Percentiles rank a stretch among this genome's conserved stretches.
Evolutionary conservation across 306 rosid species (phyloP).

Genomic region (Ormosia emarginata): DNA sequence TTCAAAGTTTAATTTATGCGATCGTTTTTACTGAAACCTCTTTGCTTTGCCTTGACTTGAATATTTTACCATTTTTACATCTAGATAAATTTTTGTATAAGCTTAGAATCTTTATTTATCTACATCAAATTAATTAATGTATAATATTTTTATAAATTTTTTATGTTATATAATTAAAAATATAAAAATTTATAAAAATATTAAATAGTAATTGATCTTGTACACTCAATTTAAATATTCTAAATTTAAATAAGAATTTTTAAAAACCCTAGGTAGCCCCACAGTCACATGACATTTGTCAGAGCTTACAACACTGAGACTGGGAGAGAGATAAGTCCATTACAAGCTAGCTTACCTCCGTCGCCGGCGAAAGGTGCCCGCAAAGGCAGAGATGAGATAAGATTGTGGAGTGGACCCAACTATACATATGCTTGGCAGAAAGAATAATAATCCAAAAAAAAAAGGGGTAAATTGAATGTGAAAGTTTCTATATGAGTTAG

Average conservation of each 20-base stretch:
- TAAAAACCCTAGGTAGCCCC: no score
- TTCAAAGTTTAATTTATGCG: not conserved
- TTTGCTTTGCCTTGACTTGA: conserved; percentile 16
- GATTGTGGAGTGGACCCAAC: conserved; percentile 31
- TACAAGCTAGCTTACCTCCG: not conserved
- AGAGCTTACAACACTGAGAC: conserved; percentile 24
- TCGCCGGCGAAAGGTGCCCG: conserved; percentile 24
- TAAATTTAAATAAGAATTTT: no score
- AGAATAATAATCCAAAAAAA: not conserved
- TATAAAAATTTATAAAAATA: no score
- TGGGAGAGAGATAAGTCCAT: not conserved
- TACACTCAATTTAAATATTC: no score
- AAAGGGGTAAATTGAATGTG: not conserved
- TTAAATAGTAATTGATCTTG: no score
- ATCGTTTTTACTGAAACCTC: conserved; percentile 23
- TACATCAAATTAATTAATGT: no score
- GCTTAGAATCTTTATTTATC: no score
- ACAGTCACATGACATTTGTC: conserved; percentile 79
- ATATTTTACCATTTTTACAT: conserved; percentile 23
- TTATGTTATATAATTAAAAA: no score
- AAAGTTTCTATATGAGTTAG: not conserved
- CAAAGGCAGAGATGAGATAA: conserved; percentile 26
- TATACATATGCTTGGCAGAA: not conserved
- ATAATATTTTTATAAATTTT: no score
- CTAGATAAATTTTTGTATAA: no score